phyloP scores from a whole-genome alignment of 2,329 filamentous ascomycete genomes.

The Colletotrichum sp. region DNA sequence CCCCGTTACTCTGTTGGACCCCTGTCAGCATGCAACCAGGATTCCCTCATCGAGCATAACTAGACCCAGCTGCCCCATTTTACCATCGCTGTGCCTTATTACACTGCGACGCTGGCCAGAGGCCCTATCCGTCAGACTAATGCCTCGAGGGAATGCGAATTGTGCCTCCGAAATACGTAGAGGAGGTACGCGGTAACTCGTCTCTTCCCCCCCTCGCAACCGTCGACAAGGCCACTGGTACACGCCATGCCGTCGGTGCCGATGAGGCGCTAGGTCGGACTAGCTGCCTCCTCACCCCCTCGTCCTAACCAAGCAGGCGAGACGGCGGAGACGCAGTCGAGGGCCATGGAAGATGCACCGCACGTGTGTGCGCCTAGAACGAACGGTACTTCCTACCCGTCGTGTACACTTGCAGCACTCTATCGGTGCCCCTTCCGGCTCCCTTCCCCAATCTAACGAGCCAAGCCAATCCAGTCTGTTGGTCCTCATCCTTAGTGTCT shows the following conservation, averaged over 20 bases:
- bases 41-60: conserved; percentile 20
- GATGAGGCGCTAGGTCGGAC: conserved; percentile 12
- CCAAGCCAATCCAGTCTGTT: conserved; percentile 25
- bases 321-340: conserved; percentile 15
- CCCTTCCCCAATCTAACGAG: conserved; percentile 23
- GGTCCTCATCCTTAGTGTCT: conserved; percentile 22
- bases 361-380: conserved; percentile 24
- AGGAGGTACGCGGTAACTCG: not conserved
- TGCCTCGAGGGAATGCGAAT: conserved; percentile 8
- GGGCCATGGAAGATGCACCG: conserved; percentile 11
- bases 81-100: conserved; percentile 21
- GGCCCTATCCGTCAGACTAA: conserved; percentile 20
- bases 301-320: conserved; percentile 6
- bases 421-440: conserved; percentile 25
- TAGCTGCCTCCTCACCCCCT: conserved; percentile 5
- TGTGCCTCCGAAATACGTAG: conserved; percentile 10
- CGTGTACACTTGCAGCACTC: conserved; percentile 21
- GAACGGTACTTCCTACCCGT: conserved; percentile 24
- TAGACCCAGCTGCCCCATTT: conserved; percentile 13
- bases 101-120: conserved; percentile 9
- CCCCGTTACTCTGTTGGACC: conserved; percentile 1
- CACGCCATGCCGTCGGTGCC: conserved; percentile 22
- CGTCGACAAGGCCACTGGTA: conserved; percentile 4
- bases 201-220: conserved; percentile 6
- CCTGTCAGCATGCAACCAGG: conserved; percentile 17